Conservation (phyloP, 192 early-diverging fungal genomes). For the Lobosporangium transversale region DNA sequence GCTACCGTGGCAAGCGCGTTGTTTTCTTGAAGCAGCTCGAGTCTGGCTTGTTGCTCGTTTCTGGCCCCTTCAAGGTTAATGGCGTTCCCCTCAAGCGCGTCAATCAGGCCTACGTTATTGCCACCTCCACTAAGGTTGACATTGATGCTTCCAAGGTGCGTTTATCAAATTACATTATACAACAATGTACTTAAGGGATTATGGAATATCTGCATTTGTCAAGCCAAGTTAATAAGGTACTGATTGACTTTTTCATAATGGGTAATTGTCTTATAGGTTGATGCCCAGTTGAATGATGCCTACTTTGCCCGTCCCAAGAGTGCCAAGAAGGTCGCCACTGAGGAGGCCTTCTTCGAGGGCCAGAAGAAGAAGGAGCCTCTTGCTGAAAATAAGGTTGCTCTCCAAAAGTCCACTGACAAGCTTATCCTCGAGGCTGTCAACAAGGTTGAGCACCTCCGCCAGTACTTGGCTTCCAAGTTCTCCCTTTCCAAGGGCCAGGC, state of each 20-base stretch:
- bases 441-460: slow-evolving; percentile 86
- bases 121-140: slow-evolving; percentile 99
- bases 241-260: slow-evolving; percentile 90
- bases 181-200: slow-evolving; percentile 46
- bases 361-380: slow-evolving; percentile 80
- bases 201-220: background rate
- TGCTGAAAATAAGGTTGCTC: slow-evolving; percentile 80
- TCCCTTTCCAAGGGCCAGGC: slow-evolving; percentile 96
- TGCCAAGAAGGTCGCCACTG: slow-evolving; percentile 79
- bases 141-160: slow-evolving; percentile 74
- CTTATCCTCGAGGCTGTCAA: slow-evolving; percentile 78
- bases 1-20: slow-evolving; percentile 98
- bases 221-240: background rate
- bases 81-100: slow-evolving; percentile 98
- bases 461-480: slow-evolving; percentile 92
- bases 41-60: slow-evolving; percentile 95
- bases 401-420: slow-evolving; percentile 94
- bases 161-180: slow-evolving; percentile 28
- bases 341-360: slow-evolving; percentile 90
- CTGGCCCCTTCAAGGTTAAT: slow-evolving; percentile 98
- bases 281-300: slow-evolving; percentile 89
- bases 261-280: slow-evolving; percentile 46
- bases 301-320: slow-evolving; percentile 91
- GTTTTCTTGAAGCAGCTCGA: slow-evolving; percentile 98
- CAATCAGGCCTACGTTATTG: slow-evolving; percentile 99